Conservation (phyloP, 2,329 filamentous ascomycete genomes). For the Colletotrichum costaricense region DNA sequence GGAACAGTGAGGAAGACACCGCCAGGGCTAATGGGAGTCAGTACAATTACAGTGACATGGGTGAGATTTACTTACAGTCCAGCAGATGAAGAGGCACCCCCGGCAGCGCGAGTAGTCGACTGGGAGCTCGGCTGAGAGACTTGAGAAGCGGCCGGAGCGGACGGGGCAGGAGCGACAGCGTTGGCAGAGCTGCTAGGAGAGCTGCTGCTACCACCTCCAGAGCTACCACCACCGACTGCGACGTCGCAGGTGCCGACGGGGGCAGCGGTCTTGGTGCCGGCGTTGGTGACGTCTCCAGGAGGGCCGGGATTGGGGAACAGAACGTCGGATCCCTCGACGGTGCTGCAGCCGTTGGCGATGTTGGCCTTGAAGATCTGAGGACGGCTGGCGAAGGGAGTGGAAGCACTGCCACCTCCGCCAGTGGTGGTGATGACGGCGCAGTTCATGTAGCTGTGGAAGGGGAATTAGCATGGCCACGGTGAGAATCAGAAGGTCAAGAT, state of each 20-base stretch:
- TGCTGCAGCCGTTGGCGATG: constrained; percentile 69
- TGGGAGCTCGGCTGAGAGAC: constrained; percentile 4
- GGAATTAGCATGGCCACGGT: not conserved
- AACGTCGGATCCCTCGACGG: constrained; percentile 67
- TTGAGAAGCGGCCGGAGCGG: constrained; percentile 31
- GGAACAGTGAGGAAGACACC: constrained; percentile 55
- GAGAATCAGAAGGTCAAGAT: not conserved
- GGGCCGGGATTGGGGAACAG: constrained; percentile 75
- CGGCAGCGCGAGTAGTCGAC: constrained; percentile 29
- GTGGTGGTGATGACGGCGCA: constrained; percentile 77
- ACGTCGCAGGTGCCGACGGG: constrained; percentile 51
- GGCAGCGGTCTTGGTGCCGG: constrained; percentile 47
- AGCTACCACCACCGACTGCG: constrained; percentile 46
- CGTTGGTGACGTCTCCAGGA: constrained; percentile 54
- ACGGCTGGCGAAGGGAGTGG: constrained; percentile 60
- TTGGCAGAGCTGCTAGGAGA: constrained; percentile 6
- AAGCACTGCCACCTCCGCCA: constrained; percentile 47
- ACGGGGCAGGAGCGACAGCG: constrained; percentile 38
- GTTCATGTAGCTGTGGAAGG: constrained; percentile 75
- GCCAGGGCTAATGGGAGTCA: constrained; percentile 49
- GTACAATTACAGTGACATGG: constrained; percentile 25
- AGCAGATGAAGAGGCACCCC: constrained; percentile 34
- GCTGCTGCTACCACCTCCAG: constrained; percentile 35
- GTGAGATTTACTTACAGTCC: constrained; percentile 41
- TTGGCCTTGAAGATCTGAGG: constrained; percentile 81